phyloP scores from a whole-genome alignment of 177 flowering plant genomes.

The Vitis hybrid region DNA sequence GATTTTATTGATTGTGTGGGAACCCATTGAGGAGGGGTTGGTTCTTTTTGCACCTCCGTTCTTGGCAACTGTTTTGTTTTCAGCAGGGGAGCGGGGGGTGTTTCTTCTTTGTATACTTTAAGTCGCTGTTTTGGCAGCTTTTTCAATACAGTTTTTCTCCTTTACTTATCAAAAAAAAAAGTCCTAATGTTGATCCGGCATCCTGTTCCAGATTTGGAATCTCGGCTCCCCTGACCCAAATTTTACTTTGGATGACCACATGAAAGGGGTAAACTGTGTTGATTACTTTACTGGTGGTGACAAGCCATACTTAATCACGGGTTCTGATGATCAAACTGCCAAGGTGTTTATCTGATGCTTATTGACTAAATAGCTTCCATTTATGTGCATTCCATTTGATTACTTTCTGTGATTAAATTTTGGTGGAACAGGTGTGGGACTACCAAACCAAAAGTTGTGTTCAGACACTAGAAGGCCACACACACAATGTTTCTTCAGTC shows the following conservation, averaged over 20 bases:
- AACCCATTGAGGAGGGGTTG: too few relatives aligned
- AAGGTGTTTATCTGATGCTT: constrained; percentile 48
- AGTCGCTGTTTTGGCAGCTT: too few relatives aligned
- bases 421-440: constrained; percentile 75
- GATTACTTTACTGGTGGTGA: constrained; percentile 92
- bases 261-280: constrained; percentile 94
- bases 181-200: constrained; percentile 6
- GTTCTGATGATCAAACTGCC: constrained; percentile 98
- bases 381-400: too few relatives aligned
- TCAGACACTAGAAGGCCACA: constrained; percentile 93
- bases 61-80: too few relatives aligned
- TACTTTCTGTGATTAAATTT: too few relatives aligned
- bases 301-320: constrained; percentile 85
- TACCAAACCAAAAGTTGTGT: constrained; percentile 94
- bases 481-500: constrained; percentile 92
- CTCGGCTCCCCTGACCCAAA: constrained; percentile 95
- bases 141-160: not conserved
- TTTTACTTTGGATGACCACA: constrained; percentile 90
- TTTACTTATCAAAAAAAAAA: not conserved
- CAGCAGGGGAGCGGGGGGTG: too few relatives aligned
- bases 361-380: not conserved
- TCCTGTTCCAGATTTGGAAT: constrained; percentile 77
- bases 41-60: too few relatives aligned
- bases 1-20: too few relatives aligned
- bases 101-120: too few relatives aligned